Evolutionary conservation across 2,329 filamentous ascomycete genomes (phyloP), one percentile per base, ranked within the genome.

Genomic region (Ascocoryne sarcoides): DNA sequence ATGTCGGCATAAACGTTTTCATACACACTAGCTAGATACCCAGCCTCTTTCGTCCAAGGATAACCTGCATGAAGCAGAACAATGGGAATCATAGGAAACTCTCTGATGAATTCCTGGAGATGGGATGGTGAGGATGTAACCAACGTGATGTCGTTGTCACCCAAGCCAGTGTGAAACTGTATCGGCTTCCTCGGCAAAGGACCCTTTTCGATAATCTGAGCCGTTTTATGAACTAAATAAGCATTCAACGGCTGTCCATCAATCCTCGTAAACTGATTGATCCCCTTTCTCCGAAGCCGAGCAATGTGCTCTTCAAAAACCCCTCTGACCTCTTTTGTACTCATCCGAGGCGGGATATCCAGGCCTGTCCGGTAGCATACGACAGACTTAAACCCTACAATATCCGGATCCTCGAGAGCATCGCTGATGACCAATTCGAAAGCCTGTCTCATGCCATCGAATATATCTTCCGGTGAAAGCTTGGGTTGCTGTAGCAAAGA

Each of bases 111-210:
- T 0, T 70, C 64, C 54, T 93, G 84, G 17, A 94, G 64, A 51
- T 84, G 79, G 0, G 84, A 75, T 1, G 87, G 85, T 31, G 86
- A 90, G 0, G 84, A 74, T 37, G 72, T 73, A 2, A 75, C 65
- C 18, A 93, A 65, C 4, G 69, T 73, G 37, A 92, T 82, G 52
- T 92, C 85, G 49, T 80, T 84, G 55, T 92, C 86, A 1, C 86
- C 85, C 0, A 92, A 68, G 0, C 85, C 85, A 0, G 84, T 92
- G 54, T 93, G 86, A 48, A 94, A 83, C 54, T 93, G 86, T 10
- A 93, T 66, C 0, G 85, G 84, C 57, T 90, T 92, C 42, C 73
- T 74, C 42, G 60, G 51, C 1, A 62, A 61, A 3, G 57, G 58
- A 21, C 65, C 61, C 28, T 68, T 62, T 7, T 65, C 60, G 37